Conservation (phyloP, 179 eudicot species). For the Carnegiea gigantea region DNA sequence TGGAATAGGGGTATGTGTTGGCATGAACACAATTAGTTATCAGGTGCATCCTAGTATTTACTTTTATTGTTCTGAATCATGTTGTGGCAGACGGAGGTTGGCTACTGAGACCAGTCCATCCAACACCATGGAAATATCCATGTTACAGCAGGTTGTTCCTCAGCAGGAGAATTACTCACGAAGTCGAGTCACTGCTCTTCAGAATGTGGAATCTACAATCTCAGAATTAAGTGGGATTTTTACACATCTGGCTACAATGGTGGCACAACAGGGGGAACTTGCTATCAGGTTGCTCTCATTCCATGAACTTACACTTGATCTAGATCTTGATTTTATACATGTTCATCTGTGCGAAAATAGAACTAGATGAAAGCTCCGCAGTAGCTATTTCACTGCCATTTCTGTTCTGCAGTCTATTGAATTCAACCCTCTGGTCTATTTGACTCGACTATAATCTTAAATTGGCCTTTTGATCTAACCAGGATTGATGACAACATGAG, state of each 20-base stretch:
- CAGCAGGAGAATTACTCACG: slow-evolving; percentile 59
- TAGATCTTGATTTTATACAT: not conserved
- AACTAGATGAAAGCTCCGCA: not conserved
- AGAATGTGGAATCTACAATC: slow-evolving; percentile 86
- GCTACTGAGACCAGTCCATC: slow-evolving; percentile 52
- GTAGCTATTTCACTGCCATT: too few relatives aligned
- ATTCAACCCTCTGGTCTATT: not conserved
- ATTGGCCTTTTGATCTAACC: slow-evolving; percentile 14
- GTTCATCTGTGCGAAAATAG: not conserved
- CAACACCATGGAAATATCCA: slow-evolving; percentile 58
- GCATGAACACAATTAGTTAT: not conserved
- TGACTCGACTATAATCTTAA: not conserved
- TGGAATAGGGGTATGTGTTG: not conserved
- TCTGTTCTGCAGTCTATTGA: not conserved
- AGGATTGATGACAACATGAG: slow-evolving; percentile 98
- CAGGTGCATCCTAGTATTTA: slow-evolving; percentile 1
- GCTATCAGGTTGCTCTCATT: slow-evolving; percentile 62
- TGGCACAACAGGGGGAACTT: slow-evolving; percentile 82
- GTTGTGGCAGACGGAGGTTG: slow-evolving; percentile 58
- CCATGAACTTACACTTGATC: not conserved
- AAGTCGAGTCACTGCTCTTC: slow-evolving; percentile 71
- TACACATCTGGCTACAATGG: slow-evolving; percentile 85
- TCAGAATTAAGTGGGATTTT: slow-evolving; percentile 81
- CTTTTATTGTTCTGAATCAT: slow-evolving; percentile 19
- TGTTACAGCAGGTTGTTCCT: slow-evolving; percentile 79